Base-by-base conservation (phyloP, 169 alveolate genomes). In the Amoebophrya sp. region DNA sequence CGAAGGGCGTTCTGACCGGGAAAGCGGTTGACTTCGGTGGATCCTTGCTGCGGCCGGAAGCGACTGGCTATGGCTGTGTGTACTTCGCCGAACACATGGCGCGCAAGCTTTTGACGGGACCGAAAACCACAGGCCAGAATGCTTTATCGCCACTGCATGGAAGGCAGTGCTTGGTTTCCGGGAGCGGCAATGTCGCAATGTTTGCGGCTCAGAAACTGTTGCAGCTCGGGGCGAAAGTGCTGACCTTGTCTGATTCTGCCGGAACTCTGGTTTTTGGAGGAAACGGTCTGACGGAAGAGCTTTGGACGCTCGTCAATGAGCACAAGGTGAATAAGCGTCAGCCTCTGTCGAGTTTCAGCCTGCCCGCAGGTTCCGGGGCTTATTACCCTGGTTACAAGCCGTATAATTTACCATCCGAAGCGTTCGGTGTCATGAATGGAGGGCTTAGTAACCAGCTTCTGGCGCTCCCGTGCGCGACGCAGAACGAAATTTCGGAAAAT, bases 391-490 rank as follows among this genome's bases (percentile, higher is more conserved):
- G n/a, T n/a, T n/a, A n/a, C n/a, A n/a, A n/a, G n/a, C n/a, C n/a
- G n/a, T n/a, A n/a, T n/a, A n/a, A n/a, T n/a, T n/a, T n/a, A n/a
- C n/a, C n/a, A n/a, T n/a, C n/a, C n/a, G n/a, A n/a, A n/a, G n/a
- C n/a, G n/a, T n/a, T n/a, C n/a, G n/a, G n/a, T n/a, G n/a, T n/a
- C n/a, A 1, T 32, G 90, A 29, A 1, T 54, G 77, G 33, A 77
- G 89, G 40, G 94, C 95, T 92, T 91, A 95, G 94, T 32, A 91
- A 90, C n/a, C 96, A 93, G 40, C 95, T 92, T 38, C 92, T 94
- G 90, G 97, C 98, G 10, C 95, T 96, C 92, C 98, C 98, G 1
- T 95, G 97, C 92, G 98, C 98, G 33, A 95, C 96, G 89, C 96
- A 96, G 92, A 96, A 96, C 91, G 98, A 96, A 94, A 93, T 96